A percentile compares a stretch with the other conserved stretches of the same genome.
Conservation (phyloP, 805 yeast genomes). For the Yarrowia sp. region DNA sequence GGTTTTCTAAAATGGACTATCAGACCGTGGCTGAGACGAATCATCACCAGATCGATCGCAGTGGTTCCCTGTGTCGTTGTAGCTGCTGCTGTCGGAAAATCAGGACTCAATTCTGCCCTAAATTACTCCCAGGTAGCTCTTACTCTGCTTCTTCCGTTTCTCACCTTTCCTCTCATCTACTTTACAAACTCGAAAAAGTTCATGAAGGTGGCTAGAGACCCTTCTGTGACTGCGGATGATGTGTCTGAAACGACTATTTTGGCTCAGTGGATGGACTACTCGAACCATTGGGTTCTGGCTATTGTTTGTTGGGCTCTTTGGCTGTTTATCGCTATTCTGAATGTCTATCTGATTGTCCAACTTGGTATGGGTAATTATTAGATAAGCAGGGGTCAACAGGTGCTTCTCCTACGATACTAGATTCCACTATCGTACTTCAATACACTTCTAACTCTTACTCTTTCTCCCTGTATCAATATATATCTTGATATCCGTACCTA, state of each 20-base stretch:
- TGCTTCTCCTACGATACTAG: no score
- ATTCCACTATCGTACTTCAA: no score
- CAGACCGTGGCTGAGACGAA: slow-evolving; percentile 74
- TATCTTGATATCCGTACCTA: no score
- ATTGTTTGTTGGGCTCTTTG: slow-evolving; percentile 56
- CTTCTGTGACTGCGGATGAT: neutral
- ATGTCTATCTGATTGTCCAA: slow-evolving; percentile 57
- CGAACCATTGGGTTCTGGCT: slow-evolving; percentile 61
- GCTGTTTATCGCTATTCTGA: slow-evolving; percentile 67
- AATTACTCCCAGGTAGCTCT: slow-evolving; percentile 84
- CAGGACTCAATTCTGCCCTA: slow-evolving; percentile 67
- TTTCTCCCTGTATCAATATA: no score
- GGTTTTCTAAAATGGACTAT: slow-evolving; percentile 83
- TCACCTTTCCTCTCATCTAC: slow-evolving; percentile 79
- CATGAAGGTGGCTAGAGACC: slow-evolving; percentile 47
- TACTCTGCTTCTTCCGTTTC: slow-evolving; percentile 76
- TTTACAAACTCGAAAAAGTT: slow-evolving; percentile 67
- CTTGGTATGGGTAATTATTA: slow-evolving; percentile 44
- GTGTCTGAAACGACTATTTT: neutral
- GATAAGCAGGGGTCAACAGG: neutral
- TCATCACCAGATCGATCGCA: slow-evolving; percentile 72
- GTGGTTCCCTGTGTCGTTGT: slow-evolving; percentile 77
- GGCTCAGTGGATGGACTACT: slow-evolving; percentile 30
- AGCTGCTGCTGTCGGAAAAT: slow-evolving; percentile 65
- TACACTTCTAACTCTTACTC: no score